A percentile compares a stretch with the other conserved stretches of the same genome.
These are phyloP conservation scores for Scheffersomyces lignosus DNA, from an alignment of 805 yeast genomes.

Conservation along the genomic window DNA sequence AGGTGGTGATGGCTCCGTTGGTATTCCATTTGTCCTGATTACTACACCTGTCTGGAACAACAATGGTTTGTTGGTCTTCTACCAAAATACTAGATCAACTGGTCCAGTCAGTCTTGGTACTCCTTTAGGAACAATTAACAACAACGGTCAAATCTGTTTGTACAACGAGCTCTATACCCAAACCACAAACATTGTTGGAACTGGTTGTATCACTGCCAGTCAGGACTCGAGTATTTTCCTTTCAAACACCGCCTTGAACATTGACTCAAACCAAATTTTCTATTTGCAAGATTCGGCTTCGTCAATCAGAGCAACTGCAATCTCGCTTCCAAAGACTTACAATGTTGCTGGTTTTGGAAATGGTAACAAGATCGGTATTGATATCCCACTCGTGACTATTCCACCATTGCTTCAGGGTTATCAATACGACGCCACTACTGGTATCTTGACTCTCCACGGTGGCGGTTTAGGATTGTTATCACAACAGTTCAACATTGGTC, in stretches of 20 bases:
- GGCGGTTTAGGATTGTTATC: neutral
- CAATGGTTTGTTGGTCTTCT: conserved; percentile 13
- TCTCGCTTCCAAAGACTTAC: neutral
- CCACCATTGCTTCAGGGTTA: neutral
- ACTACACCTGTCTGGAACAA: conserved; percentile 9
- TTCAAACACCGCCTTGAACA: neutral
- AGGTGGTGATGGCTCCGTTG: conserved; percentile 8
- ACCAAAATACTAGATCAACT: conserved; percentile 4
- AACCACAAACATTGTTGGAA: conserved; percentile 12
- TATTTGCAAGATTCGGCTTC: conserved; percentile 7
- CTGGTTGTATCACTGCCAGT: conserved; percentile 19
- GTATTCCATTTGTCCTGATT: conserved; percentile 11
- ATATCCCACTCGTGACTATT: neutral
- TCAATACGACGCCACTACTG: neutral
- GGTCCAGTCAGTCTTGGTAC: conserved; percentile 13
- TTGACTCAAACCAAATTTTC: conserved; percentile 1
- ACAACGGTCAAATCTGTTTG: conserved; percentile 15
- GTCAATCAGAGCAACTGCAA: neutral
- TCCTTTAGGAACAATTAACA: conserved; percentile 6
- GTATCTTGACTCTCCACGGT: neutral
- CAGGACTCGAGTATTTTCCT: conserved; percentile 5
- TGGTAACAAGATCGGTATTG: conserved; percentile 1
- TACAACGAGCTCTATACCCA: conserved; percentile 11
- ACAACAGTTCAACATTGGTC: conserved; percentile 16
- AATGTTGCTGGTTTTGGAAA: conserved; percentile 3